These are phyloP conservation scores for Fusarium irregulare DNA, from an alignment of 2,329 filamentous ascomycete species.

Conservation along the genomic window DNA sequence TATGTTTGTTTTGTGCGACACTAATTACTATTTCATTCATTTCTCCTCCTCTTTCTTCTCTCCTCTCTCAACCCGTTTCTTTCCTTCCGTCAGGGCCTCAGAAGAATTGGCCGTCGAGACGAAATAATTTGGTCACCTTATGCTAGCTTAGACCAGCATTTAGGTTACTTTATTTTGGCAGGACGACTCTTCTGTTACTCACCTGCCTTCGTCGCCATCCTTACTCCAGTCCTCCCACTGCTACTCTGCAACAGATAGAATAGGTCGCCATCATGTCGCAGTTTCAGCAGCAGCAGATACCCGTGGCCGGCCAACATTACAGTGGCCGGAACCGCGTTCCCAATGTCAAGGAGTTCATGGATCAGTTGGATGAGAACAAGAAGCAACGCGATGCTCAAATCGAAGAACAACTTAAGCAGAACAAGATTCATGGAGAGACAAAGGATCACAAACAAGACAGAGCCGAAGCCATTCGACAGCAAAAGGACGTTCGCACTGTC, in stretches of 20 bases:
- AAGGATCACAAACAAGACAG: slow-evolving; percentile 56
- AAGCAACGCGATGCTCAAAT: slow-evolving; percentile 77
- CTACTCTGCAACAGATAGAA: not conserved
- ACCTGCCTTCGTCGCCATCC: not conserved
- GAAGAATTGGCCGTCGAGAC: not conserved
- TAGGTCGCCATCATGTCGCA: slow-evolving; percentile 49
- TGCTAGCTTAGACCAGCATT: not conserved
- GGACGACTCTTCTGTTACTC: not conserved
- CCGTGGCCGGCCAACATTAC: slow-evolving; percentile 74
- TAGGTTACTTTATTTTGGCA: not conserved
- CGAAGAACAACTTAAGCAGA: slow-evolving; percentile 64
- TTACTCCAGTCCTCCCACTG: slow-evolving; percentile 4
- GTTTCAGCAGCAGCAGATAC: slow-evolving; percentile 55
- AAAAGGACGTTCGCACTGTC: slow-evolving; percentile 72
- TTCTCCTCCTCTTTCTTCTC: slow-evolving; percentile 1
- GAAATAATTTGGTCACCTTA: not conserved
- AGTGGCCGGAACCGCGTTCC: slow-evolving; percentile 86
- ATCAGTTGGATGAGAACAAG: slow-evolving; percentile 83
- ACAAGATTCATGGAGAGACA: slow-evolving; percentile 52
- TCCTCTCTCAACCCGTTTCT: not conserved
- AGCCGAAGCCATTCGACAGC: slow-evolving; percentile 49
- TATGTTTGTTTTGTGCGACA: slow-evolving; percentile 25
- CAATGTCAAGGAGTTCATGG: slow-evolving; percentile 86
- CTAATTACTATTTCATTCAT: slow-evolving; percentile 32
- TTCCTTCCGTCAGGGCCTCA: not conserved